Base-by-base conservation (phyloP, 2,329 filamentous ascomycete species). In the Phyllosticta ampelicida region DNA sequence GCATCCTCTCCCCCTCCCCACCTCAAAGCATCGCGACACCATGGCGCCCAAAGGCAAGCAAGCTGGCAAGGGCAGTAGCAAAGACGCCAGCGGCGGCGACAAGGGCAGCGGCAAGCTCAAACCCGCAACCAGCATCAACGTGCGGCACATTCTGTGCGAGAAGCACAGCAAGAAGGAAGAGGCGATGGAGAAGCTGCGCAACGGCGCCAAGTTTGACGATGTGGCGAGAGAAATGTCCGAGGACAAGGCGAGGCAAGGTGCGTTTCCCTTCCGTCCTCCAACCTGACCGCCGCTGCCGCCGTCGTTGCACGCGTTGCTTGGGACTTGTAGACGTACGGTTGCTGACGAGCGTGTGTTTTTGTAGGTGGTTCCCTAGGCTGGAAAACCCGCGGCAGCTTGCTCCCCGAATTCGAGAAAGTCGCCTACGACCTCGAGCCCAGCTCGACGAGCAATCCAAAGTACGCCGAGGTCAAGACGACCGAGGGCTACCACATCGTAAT, bases 401-500 rank as follows among this genome's bases (percentile, higher is more conserved):
- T 89, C 63, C 77, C 81, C 9, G 80, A 83, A 44, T 91, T 92
- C 65, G 87, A 88, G 66, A 82, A 84, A 61, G 80, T 87, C 9
- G 88, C 87, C 9, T 90, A 85, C 69, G 80, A 78, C 23, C 76
- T 91, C 36, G 82, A 86, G 64, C 73, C 80, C 1, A 89, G 85
- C 66, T 84, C 83, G 9, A 85, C 83, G 11, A 75, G 70, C 11
- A 84, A 74, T 60, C 85, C 87, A 1, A 85, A 84, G 67, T 80
- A 81, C 67, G 86, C 77, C 1, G 85, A 90, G 74, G 84, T 79
- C 20, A 90, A 88, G 77, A 90, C 87, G 1, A 78, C 76, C 0
- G 86, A 87, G 72, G 88, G 87, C 0, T 90, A 90, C 75, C 87
- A 91, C 70, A 83, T 91, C 62, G 82, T 91, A 63, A 89, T 90